Base-by-base conservation (phyloP, 164 flowering plant genomes). In the Tinospora cordifolia region DNA sequence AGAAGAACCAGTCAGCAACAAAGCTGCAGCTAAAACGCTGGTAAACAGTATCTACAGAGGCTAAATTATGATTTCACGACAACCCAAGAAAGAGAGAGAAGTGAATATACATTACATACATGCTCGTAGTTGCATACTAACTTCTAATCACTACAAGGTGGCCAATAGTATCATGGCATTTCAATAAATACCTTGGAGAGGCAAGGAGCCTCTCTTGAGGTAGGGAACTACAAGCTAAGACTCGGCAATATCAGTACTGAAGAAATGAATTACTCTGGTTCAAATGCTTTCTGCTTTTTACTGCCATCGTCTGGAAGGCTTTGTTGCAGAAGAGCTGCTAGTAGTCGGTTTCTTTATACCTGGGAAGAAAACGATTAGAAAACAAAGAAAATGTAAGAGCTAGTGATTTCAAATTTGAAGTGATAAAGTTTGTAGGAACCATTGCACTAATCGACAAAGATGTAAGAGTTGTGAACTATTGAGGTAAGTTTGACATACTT, bases 241-340 rank as follows among this genome's bases (percentile, higher is more conserved):
- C 14, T 27, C 3, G 8, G 38, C 51, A 22, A 63, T 62, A 71
- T 36, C 21, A 25, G 51, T 46, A 51, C 59, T 51, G 59, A 15
- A 68, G 5, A 13, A 57, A 69, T 58, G 70, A 67, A 57, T 67
- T n/a, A 11, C n/a, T 44, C 22, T 58, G 0, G 22, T 60, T 39
- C 14, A n/a, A 27, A 30, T 30, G 38, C 5, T 54, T 68, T 44
- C 38, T 26, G 22, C 38, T 64, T 64, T 72, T 64, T 72, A 72
- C 68, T 68, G 70, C 71, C 74, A 71, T 57, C 75, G 66, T 63
- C 22, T 62, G 36, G 67, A 12, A 69, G 76, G 5, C 62, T 67
- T 72, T 63, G 41, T 25, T 38, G 76, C 24, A 4, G 77, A 71
- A n/a, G 72, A 63, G 34, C 67, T 65, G 51, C 66, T 54, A 11